A percentile compares a stretch with the other conserved stretches of the same genome.
Conservation (phyloP, 257 asterid genomes). For the Asclepias syriaca region DNA sequence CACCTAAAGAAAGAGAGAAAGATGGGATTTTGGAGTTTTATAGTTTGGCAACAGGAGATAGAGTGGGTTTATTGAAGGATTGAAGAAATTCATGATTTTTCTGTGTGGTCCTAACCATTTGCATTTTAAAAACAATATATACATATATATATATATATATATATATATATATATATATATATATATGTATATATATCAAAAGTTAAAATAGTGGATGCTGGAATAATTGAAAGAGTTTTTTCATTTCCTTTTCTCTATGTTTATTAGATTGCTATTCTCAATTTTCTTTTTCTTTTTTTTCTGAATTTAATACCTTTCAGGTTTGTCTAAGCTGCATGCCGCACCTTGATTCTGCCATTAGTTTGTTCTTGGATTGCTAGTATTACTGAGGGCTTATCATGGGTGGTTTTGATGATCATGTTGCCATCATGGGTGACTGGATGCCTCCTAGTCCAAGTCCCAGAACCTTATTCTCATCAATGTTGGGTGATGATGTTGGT, state of each 20-base stretch:
- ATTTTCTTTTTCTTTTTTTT: not conserved
- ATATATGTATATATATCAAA: too few relatives aligned
- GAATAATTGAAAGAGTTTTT: not conserved
- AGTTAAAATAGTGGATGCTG: not conserved
- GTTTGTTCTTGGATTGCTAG: slow-evolving; percentile 15
- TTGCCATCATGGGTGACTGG: slow-evolving; percentile 69
- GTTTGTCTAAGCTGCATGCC: slow-evolving; percentile 13
- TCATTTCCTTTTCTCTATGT: not conserved
- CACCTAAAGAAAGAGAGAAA: not conserved
- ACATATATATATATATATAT: not conserved
- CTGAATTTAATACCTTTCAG: slow-evolving; percentile 9
- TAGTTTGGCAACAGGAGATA: not conserved
- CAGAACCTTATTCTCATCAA: slow-evolving; percentile 41
- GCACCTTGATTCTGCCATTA: not conserved
- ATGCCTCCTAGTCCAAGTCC: slow-evolving; percentile 58
- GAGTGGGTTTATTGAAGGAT: too few relatives aligned
- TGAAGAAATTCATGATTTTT: not conserved
- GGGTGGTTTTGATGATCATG: slow-evolving; percentile 71
- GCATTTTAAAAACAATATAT: not conserved
- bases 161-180: too few relatives aligned
- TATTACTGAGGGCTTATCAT: slow-evolving; percentile 20
- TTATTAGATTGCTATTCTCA: not conserved
- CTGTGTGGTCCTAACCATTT: not conserved
- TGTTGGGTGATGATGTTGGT: slow-evolving; percentile 35
- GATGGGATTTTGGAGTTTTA: not conserved